Evolutionary conservation across 2,329 filamentous ascomycete species (phyloP).

Genomic region (Tolypocladium inflatum): DNA sequence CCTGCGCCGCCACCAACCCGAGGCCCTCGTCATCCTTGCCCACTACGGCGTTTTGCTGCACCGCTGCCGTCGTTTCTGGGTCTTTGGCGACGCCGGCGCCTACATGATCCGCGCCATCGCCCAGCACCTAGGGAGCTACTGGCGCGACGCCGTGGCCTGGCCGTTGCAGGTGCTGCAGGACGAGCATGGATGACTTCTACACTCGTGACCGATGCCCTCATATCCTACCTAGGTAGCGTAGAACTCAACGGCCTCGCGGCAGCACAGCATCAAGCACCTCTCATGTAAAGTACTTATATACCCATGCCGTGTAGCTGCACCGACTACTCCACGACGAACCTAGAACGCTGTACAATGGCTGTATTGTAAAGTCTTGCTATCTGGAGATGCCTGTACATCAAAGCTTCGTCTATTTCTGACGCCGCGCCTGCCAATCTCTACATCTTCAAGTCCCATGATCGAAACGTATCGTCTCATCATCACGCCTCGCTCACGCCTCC

Average conservation of each 20-base stretch:
- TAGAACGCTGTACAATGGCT: not conserved
- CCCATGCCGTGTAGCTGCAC: not conserved
- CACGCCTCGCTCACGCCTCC: not conserved
- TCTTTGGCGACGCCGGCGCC: constrained; percentile 23
- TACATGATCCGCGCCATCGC: constrained; percentile 21
- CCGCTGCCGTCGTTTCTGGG: constrained; percentile 27
- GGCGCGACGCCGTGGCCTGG: constrained; percentile 22
- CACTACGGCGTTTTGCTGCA: constrained; percentile 41
- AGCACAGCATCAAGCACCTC: not conserved
- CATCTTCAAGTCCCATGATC: not conserved
- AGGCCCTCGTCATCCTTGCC: constrained; percentile 36
- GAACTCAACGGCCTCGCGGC: not conserved
- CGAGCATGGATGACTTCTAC: not conserved
- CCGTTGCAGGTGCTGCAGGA: constrained; percentile 17
- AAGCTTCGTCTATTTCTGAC: not conserved
- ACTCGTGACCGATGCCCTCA: not conserved
- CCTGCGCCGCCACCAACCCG: constrained; percentile 24
- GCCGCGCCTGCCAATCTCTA: not conserved
- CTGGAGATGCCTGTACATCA: not conserved
- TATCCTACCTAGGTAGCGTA: too few relatives aligned
- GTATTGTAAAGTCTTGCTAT: not conserved
- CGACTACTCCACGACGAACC: not conserved
- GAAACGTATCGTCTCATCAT: not conserved
- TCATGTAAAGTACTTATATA: not conserved
- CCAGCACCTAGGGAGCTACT: constrained; percentile 20